phyloP scores from a whole-genome alignment of 345 rosid genomes.

The Gynandropsis gynandra region DNA sequence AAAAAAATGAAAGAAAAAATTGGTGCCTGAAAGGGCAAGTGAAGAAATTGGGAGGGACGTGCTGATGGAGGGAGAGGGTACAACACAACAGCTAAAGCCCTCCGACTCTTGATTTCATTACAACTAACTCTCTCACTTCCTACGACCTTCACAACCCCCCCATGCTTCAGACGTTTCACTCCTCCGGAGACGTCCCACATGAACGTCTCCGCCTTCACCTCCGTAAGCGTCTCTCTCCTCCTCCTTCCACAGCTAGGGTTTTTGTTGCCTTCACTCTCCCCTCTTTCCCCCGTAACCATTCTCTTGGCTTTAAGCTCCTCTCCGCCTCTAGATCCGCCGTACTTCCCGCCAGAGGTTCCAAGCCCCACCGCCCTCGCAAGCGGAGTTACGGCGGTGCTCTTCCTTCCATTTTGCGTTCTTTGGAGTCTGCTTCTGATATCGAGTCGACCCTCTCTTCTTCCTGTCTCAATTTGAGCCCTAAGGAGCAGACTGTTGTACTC shows the following conservation, averaged over 20 bases:
- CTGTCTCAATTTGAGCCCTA: slow-evolving; percentile 53
- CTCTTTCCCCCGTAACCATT: slow-evolving; percentile 26
- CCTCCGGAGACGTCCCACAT: slow-evolving; percentile 4
- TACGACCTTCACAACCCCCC: no score
- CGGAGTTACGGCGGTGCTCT: slow-evolving; percentile 47
- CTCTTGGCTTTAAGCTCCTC: slow-evolving; percentile 40
- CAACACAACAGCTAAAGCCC: no score
- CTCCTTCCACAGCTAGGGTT: slow-evolving; percentile 12
- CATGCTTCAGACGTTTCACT: slow-evolving; percentile 25
- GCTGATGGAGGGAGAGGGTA: no score
- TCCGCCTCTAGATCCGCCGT: slow-evolving; percentile 36
- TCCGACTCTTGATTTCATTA: no score
- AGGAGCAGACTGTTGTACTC: slow-evolving; percentile 74
- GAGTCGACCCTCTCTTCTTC: slow-evolving; percentile 46
- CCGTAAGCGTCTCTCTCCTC: slow-evolving; percentile 8
- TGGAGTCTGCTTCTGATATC: slow-evolving; percentile 46
- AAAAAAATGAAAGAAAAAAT: no score
- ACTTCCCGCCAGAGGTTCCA: slow-evolving; percentile 33
- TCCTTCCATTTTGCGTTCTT: slow-evolving; percentile 55
- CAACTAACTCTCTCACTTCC: no score
- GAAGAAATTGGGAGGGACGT: no score
- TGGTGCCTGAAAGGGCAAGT: no score
- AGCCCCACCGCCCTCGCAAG: slow-evolving; percentile 26
- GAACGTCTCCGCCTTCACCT: no score
- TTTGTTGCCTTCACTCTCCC: slow-evolving; percentile 13